These are phyloP conservation scores for Cylindrodendrum hubeiense DNA, from an alignment of 2,329 filamentous ascomycete species.

Conservation along the genomic window DNA sequence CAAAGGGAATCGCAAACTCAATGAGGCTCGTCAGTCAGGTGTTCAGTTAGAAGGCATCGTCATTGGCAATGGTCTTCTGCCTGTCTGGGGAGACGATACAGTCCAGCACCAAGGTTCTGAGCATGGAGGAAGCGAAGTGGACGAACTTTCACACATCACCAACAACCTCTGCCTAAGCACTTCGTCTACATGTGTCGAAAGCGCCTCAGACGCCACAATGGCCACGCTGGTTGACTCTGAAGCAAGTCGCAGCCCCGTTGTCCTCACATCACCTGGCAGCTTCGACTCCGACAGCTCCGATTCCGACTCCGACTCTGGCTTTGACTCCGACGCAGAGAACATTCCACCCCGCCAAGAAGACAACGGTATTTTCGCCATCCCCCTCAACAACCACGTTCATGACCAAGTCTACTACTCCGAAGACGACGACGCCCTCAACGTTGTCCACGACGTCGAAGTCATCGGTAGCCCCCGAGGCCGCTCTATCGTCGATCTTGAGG, in stretches of 20 bases:
- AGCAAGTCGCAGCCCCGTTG: too few species aligned
- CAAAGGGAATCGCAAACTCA: conserved; percentile 44
- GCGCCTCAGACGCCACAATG: background rate
- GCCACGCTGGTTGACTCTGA: background rate
- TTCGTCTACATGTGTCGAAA: background rate
- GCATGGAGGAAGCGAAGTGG: background rate
- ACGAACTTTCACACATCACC: background rate
- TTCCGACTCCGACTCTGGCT: conserved; percentile 10
- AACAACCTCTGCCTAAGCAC: background rate
- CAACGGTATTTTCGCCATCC: conserved; percentile 22
- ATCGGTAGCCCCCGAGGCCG: conserved; percentile 12
- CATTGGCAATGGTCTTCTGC: conserved; percentile 45
- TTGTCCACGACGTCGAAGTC: conserved; percentile 46
- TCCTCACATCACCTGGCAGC: background rate
- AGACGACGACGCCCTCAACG: conserved; percentile 31
- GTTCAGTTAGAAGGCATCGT: conserved; percentile 35
- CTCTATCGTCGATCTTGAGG: conserved; percentile 44
- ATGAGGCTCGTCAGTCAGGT: conserved; percentile 39
- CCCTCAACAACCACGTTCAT: conserved; percentile 37
- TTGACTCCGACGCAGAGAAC: conserved; percentile 13
- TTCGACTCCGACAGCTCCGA: background rate
- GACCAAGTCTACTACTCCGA: conserved; percentile 35
- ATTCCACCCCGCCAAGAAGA: background rate
- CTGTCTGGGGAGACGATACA: conserved; percentile 41
- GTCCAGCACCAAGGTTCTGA: conserved; percentile 1